Evolutionary conservation across 1,139 yeast genomes (phyloP).

Genomic region (Geotrichum candidum): DNA sequence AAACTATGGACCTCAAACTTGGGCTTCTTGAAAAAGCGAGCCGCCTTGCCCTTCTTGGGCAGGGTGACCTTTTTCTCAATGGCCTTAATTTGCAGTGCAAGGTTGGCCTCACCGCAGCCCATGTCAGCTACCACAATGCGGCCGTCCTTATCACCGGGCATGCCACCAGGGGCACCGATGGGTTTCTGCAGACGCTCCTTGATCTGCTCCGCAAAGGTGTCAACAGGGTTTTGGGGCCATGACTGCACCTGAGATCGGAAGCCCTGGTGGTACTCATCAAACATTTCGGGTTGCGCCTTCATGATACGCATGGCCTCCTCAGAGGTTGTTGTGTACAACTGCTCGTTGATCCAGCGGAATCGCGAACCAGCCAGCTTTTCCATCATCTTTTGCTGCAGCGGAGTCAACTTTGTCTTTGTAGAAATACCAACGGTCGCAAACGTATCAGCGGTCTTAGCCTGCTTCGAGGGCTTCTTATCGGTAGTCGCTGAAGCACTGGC

Average conservation of each 20-base stretch:
- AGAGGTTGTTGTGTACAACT: conserved; percentile 78
- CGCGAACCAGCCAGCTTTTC: conserved; percentile 90
- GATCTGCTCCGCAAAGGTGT: conserved; percentile 72
- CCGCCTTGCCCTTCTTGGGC: conserved; percentile 37
- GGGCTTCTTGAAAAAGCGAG: conserved; percentile 24
- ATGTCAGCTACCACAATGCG: conserved; percentile 83
- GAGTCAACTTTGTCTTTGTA: conserved; percentile 54
- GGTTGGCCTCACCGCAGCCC: conserved; percentile 98
- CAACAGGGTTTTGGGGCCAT: conserved; percentile 98
- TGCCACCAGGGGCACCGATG: conserved; percentile 91
- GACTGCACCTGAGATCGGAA: conserved; percentile 89
- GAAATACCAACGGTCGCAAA: conserved; percentile 20
- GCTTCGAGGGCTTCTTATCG: neutral
- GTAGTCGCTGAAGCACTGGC: neutral
- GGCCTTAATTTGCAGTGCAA: conserved; percentile 48
- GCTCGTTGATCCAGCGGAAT: conserved; percentile 97
- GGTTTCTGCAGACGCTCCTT: conserved; percentile 56
- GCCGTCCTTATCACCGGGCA: conserved; percentile 49
- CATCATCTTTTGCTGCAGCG: conserved; percentile 93
- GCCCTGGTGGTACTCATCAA: conserved; percentile 92
- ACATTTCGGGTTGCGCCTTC: conserved; percentile 74
- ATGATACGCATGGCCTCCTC: conserved; percentile 69
- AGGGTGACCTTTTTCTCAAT: conserved; percentile 35
- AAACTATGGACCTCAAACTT: conserved; percentile 71
- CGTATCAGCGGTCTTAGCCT: conserved; percentile 5